Base-by-base conservation (phyloP, 345 rosid species). In the Ceriops tagal region DNA sequence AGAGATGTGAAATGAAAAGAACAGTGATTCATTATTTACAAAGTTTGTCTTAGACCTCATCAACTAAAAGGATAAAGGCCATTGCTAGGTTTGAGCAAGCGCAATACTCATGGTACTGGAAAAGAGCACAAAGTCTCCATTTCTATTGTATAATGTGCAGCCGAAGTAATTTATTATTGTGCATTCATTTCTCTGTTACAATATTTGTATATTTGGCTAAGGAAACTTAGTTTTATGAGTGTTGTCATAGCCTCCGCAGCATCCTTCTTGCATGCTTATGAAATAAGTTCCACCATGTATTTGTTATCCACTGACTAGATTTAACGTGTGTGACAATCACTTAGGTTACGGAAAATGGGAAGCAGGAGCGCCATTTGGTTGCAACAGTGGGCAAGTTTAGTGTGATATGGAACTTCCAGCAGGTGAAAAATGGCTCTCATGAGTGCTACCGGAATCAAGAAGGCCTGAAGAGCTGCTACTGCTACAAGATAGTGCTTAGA, bases 361-460 rank as follows among this genome's bases (percentile, higher is more conserved):
- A 83, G 74, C 93, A 91, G 73, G 77, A 73, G 78, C 89, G 93
- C 47, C 96, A 95, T 78, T 83, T 95, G 79, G 99, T 90, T 28
- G 96, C 99, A 78, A 95, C 99, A 1, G 97, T 89, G 55, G 98
- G 99, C 71, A 95, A 90, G 78, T 95, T 95, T 78, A 95, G 99
- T 62, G 98, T 87, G 76, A 87, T 91, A 70, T 91, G 93, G 96
- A 84, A 88, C 79, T 91, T 91, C 75, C 92, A 80, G 65, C 96
- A 85, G 72, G 93, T 85, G 73, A 88, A 91, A 85, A 83, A 91
- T 46, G 84, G 93, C 32, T 67, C 88, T 37, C 92, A 90, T 66
- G 92, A 88, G 75, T 90, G 96, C 83, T 90, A 90, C 80, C 75
- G 62, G 18, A 86, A 90, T 13, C 92, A 88, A 69, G 90, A 85